Conservation (phyloP, 2,329 filamentous ascomycete species). For the Fusarium tanahbumbuense region DNA sequence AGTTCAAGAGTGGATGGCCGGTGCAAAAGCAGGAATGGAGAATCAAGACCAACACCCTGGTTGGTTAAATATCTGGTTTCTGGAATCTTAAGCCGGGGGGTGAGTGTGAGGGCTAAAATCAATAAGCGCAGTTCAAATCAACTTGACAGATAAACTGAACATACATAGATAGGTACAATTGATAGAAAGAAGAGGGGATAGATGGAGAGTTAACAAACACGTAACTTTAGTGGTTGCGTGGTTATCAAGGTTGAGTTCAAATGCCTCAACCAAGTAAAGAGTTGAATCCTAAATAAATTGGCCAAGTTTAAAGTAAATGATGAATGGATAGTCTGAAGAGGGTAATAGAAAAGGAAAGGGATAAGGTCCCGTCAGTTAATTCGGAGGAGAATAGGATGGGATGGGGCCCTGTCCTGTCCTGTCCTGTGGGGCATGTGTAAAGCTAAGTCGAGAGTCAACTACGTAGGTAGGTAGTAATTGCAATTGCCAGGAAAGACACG, state of each 20-base stretch:
- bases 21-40: slow-evolving; percentile 44
- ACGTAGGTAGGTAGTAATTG: slow-evolving; percentile 21
- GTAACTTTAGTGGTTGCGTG: slow-evolving; percentile 1
- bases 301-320: slow-evolving; percentile 14
- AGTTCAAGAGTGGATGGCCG: slow-evolving; percentile 23
- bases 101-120: slow-evolving; percentile 34
- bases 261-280: neutral
- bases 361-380: slow-evolving; percentile 6
- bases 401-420: neutral
- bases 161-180: neutral
- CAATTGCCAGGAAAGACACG: slow-evolving; percentile 22
- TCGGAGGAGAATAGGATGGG: neutral
- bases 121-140: slow-evolving; percentile 42
- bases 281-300: neutral
- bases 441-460: slow-evolving; percentile 32
- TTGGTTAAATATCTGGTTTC: slow-evolving; percentile 46
- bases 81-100: slow-evolving; percentile 43
- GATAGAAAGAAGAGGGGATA: neutral
- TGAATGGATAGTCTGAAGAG: neutral
- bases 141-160: slow-evolving; percentile 31
- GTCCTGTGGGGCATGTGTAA: slow-evolving; percentile 16
- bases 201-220: neutral
- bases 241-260: neutral
- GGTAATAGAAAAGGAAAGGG: slow-evolving; percentile 21
- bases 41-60: slow-evolving; percentile 41